Conservation (phyloP, 192 early-diverging fungal species). For the Mortierella hygrophila region DNA sequence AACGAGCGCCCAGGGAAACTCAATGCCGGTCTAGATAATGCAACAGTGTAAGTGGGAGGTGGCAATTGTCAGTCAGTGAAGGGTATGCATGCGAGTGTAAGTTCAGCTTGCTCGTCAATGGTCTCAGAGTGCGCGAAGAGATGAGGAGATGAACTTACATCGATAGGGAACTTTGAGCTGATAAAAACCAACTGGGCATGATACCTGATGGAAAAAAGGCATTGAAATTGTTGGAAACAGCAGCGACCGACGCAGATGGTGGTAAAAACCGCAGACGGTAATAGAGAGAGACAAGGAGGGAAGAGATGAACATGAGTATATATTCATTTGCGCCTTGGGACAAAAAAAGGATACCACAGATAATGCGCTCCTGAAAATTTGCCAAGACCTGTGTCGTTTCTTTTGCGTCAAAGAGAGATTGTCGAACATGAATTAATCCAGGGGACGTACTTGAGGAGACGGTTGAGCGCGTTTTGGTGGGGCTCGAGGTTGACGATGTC, state of each 20-base stretch:
- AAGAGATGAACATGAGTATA: not conserved
- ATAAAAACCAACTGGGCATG: slow-evolving; percentile 89
- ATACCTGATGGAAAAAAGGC: slow-evolving; percentile 69
- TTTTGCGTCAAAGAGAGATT: not conserved
- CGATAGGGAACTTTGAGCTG: slow-evolving; percentile 88
- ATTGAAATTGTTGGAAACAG: not conserved
- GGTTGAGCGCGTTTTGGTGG: slow-evolving; percentile 73
- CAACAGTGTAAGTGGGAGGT: slow-evolving; percentile 8
- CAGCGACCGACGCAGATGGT: too few relatives aligned
- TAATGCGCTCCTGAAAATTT: not conserved
- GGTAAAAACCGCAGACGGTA: not conserved
- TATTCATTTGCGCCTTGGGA: not conserved
- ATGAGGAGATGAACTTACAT: slow-evolving; percentile 67
- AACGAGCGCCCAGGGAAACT: slow-evolving; percentile 79
- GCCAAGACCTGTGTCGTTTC: not conserved
- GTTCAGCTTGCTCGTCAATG: not conserved
- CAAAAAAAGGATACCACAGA: not conserved
- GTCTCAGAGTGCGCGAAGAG: not conserved
- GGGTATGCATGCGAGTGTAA: not conserved
- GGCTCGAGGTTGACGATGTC: slow-evolving; percentile 75
- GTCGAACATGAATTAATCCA: not conserved
- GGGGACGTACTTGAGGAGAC: slow-evolving; percentile 70
- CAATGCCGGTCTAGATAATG: slow-evolving; percentile 65
- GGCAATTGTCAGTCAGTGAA: not conserved
- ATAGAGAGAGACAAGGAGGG: not conserved